These are phyloP conservation scores for Aphanomyces cochlioides DNA, from an alignment of 352 stramenopile genomes.

Conservation along the genomic window DNA sequence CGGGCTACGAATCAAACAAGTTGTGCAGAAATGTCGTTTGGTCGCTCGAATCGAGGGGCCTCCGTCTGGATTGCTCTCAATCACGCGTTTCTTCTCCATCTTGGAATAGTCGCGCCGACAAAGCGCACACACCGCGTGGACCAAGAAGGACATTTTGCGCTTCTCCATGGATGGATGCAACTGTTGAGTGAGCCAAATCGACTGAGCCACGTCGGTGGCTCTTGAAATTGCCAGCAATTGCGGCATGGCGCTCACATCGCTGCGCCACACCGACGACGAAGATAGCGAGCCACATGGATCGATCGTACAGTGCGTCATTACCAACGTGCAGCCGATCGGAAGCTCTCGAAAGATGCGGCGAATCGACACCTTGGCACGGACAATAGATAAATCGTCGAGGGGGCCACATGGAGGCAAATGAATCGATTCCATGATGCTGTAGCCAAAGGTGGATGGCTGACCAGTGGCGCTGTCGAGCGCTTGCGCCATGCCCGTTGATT, in stretches of 20 bases:
- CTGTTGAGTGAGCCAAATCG: background rate
- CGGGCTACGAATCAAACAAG: background rate
- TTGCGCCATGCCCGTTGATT: background rate
- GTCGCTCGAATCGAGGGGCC: background rate
- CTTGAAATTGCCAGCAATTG: background rate
- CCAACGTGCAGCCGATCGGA: slow-evolving; percentile 20
- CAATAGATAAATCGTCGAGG: slow-evolving; percentile 17
- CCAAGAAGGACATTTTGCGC: background rate
- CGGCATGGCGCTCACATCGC: background rate
- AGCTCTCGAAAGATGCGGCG: slow-evolving; percentile 26
- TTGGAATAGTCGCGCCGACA: background rate
- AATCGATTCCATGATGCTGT: slow-evolving; percentile 25
- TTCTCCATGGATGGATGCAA: background rate
- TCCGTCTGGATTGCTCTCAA: background rate
- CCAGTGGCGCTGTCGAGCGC: background rate
- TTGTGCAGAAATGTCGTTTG: background rate
- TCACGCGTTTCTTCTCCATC: background rate
- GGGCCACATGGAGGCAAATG: slow-evolving; percentile 6
- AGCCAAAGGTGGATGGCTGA: slow-evolving; percentile 8
- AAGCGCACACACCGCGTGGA: background rate
- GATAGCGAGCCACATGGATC: slow-evolving; percentile 11
- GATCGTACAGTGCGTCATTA: slow-evolving; percentile 21
- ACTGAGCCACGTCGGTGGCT: background rate
- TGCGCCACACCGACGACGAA: background rate
- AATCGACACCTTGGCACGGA: slow-evolving; percentile 24